Evolutionary conservation across 75 land plant genomes (phyloP).

Genomic region (Azolla pinnata): DNA sequence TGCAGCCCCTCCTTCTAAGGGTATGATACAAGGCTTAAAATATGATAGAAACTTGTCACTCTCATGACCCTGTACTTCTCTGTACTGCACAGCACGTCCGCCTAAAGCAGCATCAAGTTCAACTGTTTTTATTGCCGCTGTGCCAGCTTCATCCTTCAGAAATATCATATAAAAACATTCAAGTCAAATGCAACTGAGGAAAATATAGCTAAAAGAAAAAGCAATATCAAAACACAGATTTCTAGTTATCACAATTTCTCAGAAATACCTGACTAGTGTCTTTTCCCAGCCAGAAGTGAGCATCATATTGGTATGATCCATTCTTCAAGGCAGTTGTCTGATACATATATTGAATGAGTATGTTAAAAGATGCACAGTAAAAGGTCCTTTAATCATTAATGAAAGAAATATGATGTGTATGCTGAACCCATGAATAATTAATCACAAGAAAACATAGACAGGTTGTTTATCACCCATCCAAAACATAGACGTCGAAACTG

Average conservation of each 20-base stretch:
- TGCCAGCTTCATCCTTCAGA: constrained; percentile 92
- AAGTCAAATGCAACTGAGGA: background rate
- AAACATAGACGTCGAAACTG: too few species aligned
- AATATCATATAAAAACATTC: background rate
- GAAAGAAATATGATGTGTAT: too few species aligned
- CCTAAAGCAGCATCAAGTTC: constrained; percentile 97
- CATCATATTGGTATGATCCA: constrained; percentile 87
- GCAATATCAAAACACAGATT: background rate
- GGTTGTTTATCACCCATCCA: too few species aligned
- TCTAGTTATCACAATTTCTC: background rate
- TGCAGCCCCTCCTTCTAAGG: constrained; percentile 80
- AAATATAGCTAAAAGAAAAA: background rate
- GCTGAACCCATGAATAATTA: too few species aligned
- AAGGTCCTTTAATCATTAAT: too few species aligned
- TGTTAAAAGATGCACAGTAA: background rate
- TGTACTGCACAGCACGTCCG: constrained; percentile 96
- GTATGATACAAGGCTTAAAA: constrained; percentile 96
- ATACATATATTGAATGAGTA: background rate
- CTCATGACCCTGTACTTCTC: constrained; percentile 91
- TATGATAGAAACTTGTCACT: constrained; percentile 84
- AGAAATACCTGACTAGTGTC: constrained; percentile 69
- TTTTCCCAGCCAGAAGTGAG: constrained; percentile 97
- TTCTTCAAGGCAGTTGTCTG: constrained; percentile 85
- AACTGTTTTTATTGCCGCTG: constrained; percentile 92
- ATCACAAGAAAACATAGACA: too few species aligned